Percentiles rank a stretch among this genome's conserved stretches.
Conservation (phyloP, 306 rosid genomes). For the Glycine latifolia region DNA sequence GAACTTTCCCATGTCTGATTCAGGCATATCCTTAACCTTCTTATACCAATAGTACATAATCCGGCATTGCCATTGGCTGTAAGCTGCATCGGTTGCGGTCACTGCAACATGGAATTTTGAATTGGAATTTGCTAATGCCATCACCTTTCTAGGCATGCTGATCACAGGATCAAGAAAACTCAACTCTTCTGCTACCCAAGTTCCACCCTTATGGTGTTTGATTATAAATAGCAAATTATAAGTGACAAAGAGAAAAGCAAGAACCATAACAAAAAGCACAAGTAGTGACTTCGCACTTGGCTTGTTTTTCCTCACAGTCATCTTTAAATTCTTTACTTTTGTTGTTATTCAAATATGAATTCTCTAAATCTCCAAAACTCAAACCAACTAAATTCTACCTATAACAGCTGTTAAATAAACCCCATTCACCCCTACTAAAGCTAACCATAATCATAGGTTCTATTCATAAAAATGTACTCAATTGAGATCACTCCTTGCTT, state of each 20-base stretch:
- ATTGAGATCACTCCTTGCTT: neutral
- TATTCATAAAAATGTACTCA: slow-evolving; percentile 1
- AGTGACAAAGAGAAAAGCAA: slow-evolving; percentile 62
- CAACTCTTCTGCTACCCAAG: slow-evolving; percentile 51
- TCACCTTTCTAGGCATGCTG: slow-evolving; percentile 2
- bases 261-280: slow-evolving; percentile 58
- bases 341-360: slow-evolving; percentile 8
- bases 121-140: slow-evolving; percentile 28
- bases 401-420: slow-evolving; percentile 16
- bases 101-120: slow-evolving; percentile 76
- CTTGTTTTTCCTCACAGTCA: slow-evolving; percentile 63
- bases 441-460: neutral
- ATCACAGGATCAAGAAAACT: slow-evolving; percentile 39
- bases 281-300: slow-evolving; percentile 57
- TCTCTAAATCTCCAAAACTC: slow-evolving; percentile 35
- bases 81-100: slow-evolving; percentile 88
- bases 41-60: slow-evolving; percentile 95
- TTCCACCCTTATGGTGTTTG: slow-evolving; percentile 49
- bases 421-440: slow-evolving; percentile 5
- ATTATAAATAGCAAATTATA: slow-evolving; percentile 62
- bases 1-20: slow-evolving; percentile 89
- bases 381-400: slow-evolving; percentile 38
- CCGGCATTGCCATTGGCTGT: slow-evolving; percentile 95
- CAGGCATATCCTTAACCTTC: slow-evolving; percentile 77
- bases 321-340: slow-evolving; percentile 18